Evolutionary conservation across 305 asterid genomes (phyloP), one percentile per base, ranked within the genome.

Genomic region (Rubia peregrina): DNA sequence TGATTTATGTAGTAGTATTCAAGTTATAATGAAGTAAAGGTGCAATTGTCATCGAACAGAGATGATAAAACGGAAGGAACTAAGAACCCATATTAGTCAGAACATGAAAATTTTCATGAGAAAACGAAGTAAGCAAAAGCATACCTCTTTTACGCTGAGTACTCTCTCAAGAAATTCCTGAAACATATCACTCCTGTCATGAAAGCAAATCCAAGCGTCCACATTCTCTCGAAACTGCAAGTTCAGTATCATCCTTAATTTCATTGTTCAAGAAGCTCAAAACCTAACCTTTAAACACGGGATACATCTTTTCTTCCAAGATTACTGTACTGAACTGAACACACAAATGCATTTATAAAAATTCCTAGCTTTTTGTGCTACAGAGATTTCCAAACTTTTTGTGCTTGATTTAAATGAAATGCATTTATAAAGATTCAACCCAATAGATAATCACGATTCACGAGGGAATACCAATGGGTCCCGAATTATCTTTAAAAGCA

Each of bases 151-250:
- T 69, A 91, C 81, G 79, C 86, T 75, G 80, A 93, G 90, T 74
- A 93, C 96, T 82, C 91, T 89, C 76, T 91, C 98, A 72, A 91
- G 89, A 78, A 93, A 93, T 79, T 92, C 85, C 85, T 82, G 84
- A 83, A 93, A 91, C 88, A 77, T 79, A 74, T 91, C 97, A 79
- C 85, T 88, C 69, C 81, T 79, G 69, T 89, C 82, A 78, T 91
- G 83, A 81, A 93, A 93, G 85, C 97, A 90, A 72, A 83, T 83
- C 98, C 98, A 93, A 51, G 96, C 97, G 74, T 96, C 92, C 79
- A 93, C 96, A 73, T 91, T 93, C 85, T 93, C 98, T 77, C 98
- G 91, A 80, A 93, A 93, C 98, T 93, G 95, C 89, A 84, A 81
- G 75, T 71, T 71, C 67, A 76, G 65, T 69, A 9, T 17, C 40